Evolutionary conservation across 768 basidiomycete genomes (phyloP).

Genomic region (Pleurotus ostreatus): DNA sequence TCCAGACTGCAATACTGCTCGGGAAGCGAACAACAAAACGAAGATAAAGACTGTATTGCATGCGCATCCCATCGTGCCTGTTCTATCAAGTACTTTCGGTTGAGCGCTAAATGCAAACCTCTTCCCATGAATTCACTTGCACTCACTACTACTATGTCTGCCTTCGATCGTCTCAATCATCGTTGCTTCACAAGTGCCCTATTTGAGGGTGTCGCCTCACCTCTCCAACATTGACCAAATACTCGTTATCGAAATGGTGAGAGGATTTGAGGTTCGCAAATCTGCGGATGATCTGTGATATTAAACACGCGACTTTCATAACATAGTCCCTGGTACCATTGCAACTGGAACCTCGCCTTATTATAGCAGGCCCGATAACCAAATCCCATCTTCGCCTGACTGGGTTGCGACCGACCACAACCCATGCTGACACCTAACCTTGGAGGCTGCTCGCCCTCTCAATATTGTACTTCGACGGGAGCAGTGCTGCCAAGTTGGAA

Average conservation of each 20-base stretch:
- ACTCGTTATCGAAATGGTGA: slow-evolving; percentile 31
- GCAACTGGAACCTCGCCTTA: slow-evolving; percentile 32
- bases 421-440: slow-evolving; percentile 11
- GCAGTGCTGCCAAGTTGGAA: slow-evolving; percentile 26
- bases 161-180: too few relatives aligned
- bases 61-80: too few relatives aligned
- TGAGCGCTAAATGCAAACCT: too few relatives aligned
- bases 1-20: too few relatives aligned
- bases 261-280: neutral
- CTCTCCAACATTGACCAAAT: slow-evolving; percentile 36
- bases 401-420: slow-evolving; percentile 32
- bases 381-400: slow-evolving; percentile 26
- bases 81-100: too few relatives aligned
- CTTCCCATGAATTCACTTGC: too few relatives aligned
- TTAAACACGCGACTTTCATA: slow-evolving; percentile 16
- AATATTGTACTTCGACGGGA: slow-evolving; percentile 38
- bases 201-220: slow-evolving; percentile 27
- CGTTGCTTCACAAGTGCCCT: slow-evolving; percentile 9
- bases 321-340: slow-evolving; percentile 27
- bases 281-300: too few relatives aligned
- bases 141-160: too few relatives aligned
- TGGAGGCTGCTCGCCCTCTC: slow-evolving; percentile 22
- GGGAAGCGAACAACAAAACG: too few relatives aligned
- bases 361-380: slow-evolving; percentile 25
- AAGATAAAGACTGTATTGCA: too few relatives aligned